Base-by-base conservation (phyloP, 1,284 basidiomycete species). In the Lignosus rhinocerotis region DNA sequence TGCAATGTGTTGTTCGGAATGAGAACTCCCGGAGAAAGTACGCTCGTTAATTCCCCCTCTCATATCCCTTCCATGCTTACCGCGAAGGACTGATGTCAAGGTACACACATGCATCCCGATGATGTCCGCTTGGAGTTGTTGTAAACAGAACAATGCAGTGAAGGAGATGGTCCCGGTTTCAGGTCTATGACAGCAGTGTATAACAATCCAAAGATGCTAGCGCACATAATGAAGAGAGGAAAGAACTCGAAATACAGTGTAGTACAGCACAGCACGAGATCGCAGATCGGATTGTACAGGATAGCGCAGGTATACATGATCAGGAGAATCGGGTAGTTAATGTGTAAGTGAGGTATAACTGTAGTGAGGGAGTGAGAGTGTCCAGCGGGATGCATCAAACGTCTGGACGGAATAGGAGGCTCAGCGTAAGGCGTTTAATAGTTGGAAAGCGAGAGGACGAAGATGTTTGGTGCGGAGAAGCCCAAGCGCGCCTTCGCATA, bases 381-480 rank as follows among this genome's bases (percentile, higher is more conserved):
- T 34, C 19, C 50, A 30, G 11, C 16, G 16, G 9, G 6, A 25
- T 10, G 9, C 43, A 45, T 34, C 42, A 31, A 45, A 32, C n/a
- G 42, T 44, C 36, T 17, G 43, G 43, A 21, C 39, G 21, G 25
- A 31, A 6, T 14, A 8, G 33, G 10, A 9, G 31, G 25, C 6
- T 11, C 21, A 9, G 11, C 1, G 43, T 10, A 8, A 19, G n/a
- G 41, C 21, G 51, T 57, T 61, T 52, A 65, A 56, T 62, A 65
- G 42, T 57, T 64, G 48, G 66, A 64, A 21, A 72, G 61, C 11
- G 57, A 32, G 82, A 92, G 84, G 39, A 89, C 76, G 69, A 90
- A 88, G 36, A 91, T 82, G 67, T 93, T 92, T 2, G 90, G 84
- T 1, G 90, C 90, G 53, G 78, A 79, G 72, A 83, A 93, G 0